Evolutionary conservation across 2,329 filamentous ascomycete species (phyloP).

Genomic region (Claviceps fusiformis): DNA sequence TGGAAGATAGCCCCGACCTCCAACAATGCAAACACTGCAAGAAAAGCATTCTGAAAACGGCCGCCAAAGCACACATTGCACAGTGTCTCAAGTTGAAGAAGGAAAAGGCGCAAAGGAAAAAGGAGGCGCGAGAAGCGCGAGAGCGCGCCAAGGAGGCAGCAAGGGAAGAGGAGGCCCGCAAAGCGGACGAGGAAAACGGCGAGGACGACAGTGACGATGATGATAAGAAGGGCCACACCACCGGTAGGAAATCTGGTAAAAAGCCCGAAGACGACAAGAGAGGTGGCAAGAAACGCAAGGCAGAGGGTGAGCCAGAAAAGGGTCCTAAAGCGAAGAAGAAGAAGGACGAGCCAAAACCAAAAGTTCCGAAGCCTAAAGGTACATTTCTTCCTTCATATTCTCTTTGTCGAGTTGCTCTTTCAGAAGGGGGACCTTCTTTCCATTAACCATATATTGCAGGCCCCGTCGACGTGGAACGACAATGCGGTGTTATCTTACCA

Average conservation of each 20-base stretch:
- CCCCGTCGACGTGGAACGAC: slow-evolving; percentile 84
- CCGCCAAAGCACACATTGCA: slow-evolving; percentile 66
- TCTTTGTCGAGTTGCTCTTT: neutral
- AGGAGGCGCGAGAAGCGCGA: slow-evolving; percentile 57
- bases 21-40: slow-evolving; percentile 91
- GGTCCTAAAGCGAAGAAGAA: slow-evolving; percentile 84
- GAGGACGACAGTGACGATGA: slow-evolving; percentile 34
- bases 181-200: slow-evolving; percentile 33
- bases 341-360: slow-evolving; percentile 80
- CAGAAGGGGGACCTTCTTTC: neutral
- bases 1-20: slow-evolving; percentile 67
- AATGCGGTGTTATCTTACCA: slow-evolving; percentile 76
- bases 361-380: slow-evolving; percentile 74
- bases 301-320: slow-evolving; percentile 64
- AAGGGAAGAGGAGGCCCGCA: slow-evolving; percentile 40
- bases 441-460: slow-evolving; percentile 26
- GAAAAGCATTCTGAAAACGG: slow-evolving; percentile 65
- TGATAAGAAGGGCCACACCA: slow-evolving; percentile 28
- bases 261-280: slow-evolving; percentile 54
- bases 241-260: slow-evolving; percentile 52
- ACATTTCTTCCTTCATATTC: slow-evolving; percentile 6
- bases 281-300: slow-evolving; percentile 61
- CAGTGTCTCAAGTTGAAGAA: slow-evolving; percentile 76
- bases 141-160: slow-evolving; percentile 53
- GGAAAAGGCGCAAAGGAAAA: slow-evolving; percentile 65